Base-by-base conservation (phyloP, 495 filamentous ascomycete species). In the Daldinia loculata region DNA sequence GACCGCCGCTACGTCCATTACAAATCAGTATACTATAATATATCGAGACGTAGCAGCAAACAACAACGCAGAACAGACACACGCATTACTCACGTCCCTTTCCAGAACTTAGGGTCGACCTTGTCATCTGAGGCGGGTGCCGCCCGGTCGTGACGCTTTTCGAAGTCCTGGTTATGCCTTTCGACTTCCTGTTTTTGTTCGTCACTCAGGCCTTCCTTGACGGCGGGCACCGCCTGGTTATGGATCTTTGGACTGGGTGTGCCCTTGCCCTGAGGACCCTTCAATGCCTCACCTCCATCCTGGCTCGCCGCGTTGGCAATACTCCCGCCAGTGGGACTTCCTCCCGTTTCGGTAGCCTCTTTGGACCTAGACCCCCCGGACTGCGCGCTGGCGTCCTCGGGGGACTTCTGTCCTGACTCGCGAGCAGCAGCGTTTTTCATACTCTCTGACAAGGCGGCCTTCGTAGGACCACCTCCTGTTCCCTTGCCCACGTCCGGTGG, bases 121-220 rank as follows among this genome's bases (percentile, higher is more conserved):
- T 84, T 83, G 57, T 86, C 84, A 4, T 79, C 72, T 8, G 63
- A 61, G 0, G 81, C 82, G 17, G 61, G 17, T 6, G 76, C 52
- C 15, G 80, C 84, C 58, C 67, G 74, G 50, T 81, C 84, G 50
- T 85, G 80, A 52, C 83, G 81, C 51, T 78, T 64, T 67, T 86
- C 84, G 77, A 86, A 87, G 14, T 85, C 83, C 29, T 45, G 41
- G 60, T 87, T 87, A 76, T 86, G 84, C 74, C 75, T 66, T 63
- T 85, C 81, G 58, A 86, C 84, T 74, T 87, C 84, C 61, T 74
- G 76, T 73, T 84, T 74, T 75, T 86, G 80, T 63, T 81, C 83
- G 38, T 81, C 61, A 45, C 73, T 81, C 70, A 84, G 70, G 9
- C 79, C 75, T n/a, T 74, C 56, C 15, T 76, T 70, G 9, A 63